Evolutionary conservation across 2,329 filamentous ascomycete genomes (phyloP).

Genomic region (Hymenoscyphus occultus): DNA sequence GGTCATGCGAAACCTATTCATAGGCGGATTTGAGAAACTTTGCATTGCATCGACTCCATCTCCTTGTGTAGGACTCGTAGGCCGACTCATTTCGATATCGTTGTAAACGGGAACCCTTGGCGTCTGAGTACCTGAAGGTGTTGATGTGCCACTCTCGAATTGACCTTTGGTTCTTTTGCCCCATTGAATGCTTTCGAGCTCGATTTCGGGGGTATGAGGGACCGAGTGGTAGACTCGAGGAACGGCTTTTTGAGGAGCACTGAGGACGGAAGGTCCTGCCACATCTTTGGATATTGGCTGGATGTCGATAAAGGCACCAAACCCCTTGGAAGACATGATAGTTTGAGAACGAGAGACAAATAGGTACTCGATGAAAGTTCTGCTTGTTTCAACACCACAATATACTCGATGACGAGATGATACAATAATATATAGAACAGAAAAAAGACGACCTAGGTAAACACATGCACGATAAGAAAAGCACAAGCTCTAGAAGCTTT

Average conservation of each 20-base stretch:
- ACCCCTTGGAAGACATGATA: slow-evolving; percentile 29
- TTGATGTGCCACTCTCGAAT: slow-evolving; percentile 20
- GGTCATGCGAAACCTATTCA: slow-evolving; percentile 68
- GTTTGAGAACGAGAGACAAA: background rate
- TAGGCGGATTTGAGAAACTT: slow-evolving; percentile 57
- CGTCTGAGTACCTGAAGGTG: slow-evolving; percentile 29
- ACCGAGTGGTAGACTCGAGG: slow-evolving; percentile 34
- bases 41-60: slow-evolving; percentile 48
- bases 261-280: slow-evolving; percentile 19
- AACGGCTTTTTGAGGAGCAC: slow-evolving; percentile 32
- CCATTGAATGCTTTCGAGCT: slow-evolving; percentile 32
- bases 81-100: slow-evolving; percentile 50
- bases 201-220: slow-evolving; percentile 25
- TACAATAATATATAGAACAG: background rate
- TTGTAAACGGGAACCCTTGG: slow-evolving; percentile 17
- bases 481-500: background rate
- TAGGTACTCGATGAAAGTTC: background rate
- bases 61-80: slow-evolving; percentile 44
- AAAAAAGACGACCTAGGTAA: background rate
- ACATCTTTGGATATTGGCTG: slow-evolving; percentile 21
- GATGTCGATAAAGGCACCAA: slow-evolving; percentile 30
- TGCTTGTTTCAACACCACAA: background rate
- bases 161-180: slow-evolving; percentile 25
- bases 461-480: background rate
- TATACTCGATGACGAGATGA: background rate